phyloP scores from a whole-genome alignment of 306 rosid genomes.

The Prunus dulcis region DNA sequence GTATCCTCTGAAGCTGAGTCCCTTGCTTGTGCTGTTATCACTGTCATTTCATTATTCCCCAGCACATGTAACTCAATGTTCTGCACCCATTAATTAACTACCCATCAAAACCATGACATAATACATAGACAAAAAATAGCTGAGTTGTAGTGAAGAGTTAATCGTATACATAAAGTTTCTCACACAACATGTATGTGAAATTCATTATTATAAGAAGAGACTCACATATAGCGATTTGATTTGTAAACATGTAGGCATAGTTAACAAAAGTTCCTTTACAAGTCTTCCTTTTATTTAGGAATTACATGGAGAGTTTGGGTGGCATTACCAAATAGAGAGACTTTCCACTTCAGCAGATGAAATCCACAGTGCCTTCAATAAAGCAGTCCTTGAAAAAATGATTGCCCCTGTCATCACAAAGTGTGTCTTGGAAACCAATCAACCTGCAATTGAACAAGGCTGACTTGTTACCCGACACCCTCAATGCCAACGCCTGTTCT shows the following conservation, averaged over 20 bases:
- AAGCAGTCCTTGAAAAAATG: constrained; percentile 48
- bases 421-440: constrained; percentile 44
- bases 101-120: neutral
- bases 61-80: constrained; percentile 30
- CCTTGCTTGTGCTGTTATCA: constrained; percentile 60
- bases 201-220: neutral
- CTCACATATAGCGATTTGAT: neutral
- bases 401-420: constrained; percentile 44
- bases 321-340: constrained; percentile 39
- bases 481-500: constrained; percentile 44
- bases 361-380: constrained; percentile 45
- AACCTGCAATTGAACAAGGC: constrained; percentile 38
- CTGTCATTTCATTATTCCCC: constrained; percentile 11
- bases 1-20: neutral
- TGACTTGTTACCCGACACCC: constrained; percentile 32
- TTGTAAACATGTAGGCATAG: too few species aligned
- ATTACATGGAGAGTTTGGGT: neutral
- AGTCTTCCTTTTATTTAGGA: neutral
- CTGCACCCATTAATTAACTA: constrained; percentile 14
- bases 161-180: neutral
- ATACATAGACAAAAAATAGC: neutral
- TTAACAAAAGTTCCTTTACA: too few species aligned
- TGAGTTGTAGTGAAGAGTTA: neutral
- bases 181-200: neutral
- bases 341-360: constrained; percentile 39